Base-by-base conservation (phyloP, 441 rosid species). In the California macrophylla region DNA sequence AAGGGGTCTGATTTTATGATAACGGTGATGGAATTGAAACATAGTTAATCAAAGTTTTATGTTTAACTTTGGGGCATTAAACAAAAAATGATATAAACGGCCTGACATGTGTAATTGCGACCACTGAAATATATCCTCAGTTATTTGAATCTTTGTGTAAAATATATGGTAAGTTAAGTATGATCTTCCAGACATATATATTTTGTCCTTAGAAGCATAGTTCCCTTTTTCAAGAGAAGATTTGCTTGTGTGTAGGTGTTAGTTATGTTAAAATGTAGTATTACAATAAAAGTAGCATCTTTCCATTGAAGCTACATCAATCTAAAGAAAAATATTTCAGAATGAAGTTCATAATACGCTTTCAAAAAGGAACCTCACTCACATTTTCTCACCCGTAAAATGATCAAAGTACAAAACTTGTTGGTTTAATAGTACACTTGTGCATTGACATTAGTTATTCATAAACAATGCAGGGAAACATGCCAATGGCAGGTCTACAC, bases 401-500 rank as follows among this genome's bases (percentile, higher is more conserved):
- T 12, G n/a, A 34, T 25, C 16, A 10, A 28, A 28, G 66, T 64
- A 18, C 18, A 45, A 20, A 18, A 36, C 52, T 68, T 56, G 47
- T 34, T 68, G 64, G 63, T 26, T 64, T 28, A 26, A 38, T 69
- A 45, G 61, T 56, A 26, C 16, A 13, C 63, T 70, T 61, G 69
- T 64, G 66, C 30, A 26, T 74, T 78, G 66, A 76, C 66, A 65
- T 20, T 66, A 66, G 58, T 69, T 77, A 42, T 58, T 56, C 54
- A 63, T 64, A 54, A 45, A 70, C 68, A 68, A 78, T 82, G 63
- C 88, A 95, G 99, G 99, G 74, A 86, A 83, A 71, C 98, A 92
- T 80, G 97, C 99, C 76, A 85, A 87, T 72, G 82, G 92, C 80
- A 89, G 94, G 78, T 89, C 98, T 45, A 92, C 87, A 23, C 87